These are phyloP conservation scores for Brassica rapa DNA, from an alignment of 345 rosid genomes.

Conservation along the genomic window DNA sequence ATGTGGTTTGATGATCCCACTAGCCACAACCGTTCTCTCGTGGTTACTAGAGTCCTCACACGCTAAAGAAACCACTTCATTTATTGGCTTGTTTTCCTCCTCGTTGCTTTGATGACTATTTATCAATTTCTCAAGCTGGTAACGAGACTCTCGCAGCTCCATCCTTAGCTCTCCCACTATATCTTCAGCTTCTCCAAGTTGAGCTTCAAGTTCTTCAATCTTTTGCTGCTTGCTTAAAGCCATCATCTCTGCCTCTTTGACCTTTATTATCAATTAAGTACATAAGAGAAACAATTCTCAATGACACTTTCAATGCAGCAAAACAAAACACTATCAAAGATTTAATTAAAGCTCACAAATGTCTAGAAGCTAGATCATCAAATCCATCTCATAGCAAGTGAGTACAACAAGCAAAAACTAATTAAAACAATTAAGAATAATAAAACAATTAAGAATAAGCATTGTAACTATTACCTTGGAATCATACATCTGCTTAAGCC, in stretches of 20 bases:
- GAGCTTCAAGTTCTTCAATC: constrained; percentile 91
- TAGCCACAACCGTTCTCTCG: constrained; percentile 39
- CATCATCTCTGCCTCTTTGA: constrained; percentile 63
- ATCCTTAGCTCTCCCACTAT: constrained; percentile 78
- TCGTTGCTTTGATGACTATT: constrained; percentile 19
- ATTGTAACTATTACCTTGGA: constrained; percentile 57
- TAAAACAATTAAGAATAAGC: neutral
- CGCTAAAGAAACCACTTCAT: constrained; percentile 33
- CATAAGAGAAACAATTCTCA: neutral
- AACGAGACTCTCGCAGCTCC: constrained; percentile 68
- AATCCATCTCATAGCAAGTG: neutral
- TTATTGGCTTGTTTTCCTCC: neutral
- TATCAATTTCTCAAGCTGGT: constrained; percentile 53
- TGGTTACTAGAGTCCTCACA: constrained; percentile 38
- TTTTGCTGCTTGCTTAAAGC: constrained; percentile 54
- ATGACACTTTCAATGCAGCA: neutral
- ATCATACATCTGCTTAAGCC: constrained; percentile 83
- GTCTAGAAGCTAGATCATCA: neutral
- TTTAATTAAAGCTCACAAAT: constrained; percentile 7
- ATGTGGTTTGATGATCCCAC: constrained; percentile 33
- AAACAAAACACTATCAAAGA: neutral
- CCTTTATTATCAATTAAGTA: constrained; percentile 49
- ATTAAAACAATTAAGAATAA: neutral
- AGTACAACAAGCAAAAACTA: neutral
- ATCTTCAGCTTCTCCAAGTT: constrained; percentile 86